phyloP scores from a whole-genome alignment of 2,329 filamentous ascomycete species.

The Penicillium aurantiogriseum region DNA sequence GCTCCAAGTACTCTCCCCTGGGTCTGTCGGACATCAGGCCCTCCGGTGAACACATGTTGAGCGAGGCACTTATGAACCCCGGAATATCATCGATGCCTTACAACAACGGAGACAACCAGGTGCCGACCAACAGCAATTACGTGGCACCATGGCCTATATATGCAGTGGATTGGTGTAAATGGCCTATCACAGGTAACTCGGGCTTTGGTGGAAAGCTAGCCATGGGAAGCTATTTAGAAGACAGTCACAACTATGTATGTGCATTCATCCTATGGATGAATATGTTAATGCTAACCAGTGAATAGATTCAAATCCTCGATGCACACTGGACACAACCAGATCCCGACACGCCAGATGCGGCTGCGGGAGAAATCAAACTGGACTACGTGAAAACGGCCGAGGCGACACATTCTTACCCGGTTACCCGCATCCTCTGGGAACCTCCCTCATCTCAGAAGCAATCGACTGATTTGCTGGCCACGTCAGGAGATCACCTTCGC shows the following conservation, averaged over 20 bases:
- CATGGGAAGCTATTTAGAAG: constrained; percentile 92
- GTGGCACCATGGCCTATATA: constrained; percentile 93
- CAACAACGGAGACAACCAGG: constrained; percentile 62
- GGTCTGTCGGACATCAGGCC: constrained; percentile 90
- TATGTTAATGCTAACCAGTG: constrained; percentile 16
- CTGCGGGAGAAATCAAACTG: constrained; percentile 62
- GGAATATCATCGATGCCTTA: constrained; percentile 53
- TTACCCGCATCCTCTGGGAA: constrained; percentile 93
- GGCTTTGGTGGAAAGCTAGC: constrained; percentile 84
- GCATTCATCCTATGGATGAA: constrained; percentile 33
- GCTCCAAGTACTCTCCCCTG: constrained; percentile 77
- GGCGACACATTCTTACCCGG: constrained; percentile 95
- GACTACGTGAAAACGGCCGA: constrained; percentile 94
- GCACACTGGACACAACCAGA: constrained; percentile 72
- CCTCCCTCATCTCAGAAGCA: constrained; percentile 93
- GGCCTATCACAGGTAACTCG: constrained; percentile 68
- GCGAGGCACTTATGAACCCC: constrained; percentile 65
- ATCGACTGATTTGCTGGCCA: constrained; percentile 89
- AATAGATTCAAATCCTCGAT: constrained; percentile 93
- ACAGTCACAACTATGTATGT: constrained; percentile 90
- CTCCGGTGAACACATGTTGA: constrained; percentile 75
- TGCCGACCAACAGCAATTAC: constrained; percentile 80
- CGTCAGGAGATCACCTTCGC: constrained; percentile 89
- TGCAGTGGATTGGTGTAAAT: constrained; percentile 99
- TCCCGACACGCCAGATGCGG: constrained; percentile 67